Percentiles rank a stretch among this genome's conserved stretches.
These are phyloP conservation scores for Cladosporium sp. DNA, from an alignment of 2,329 filamentous ascomycete genomes.

Conservation along the genomic window DNA sequence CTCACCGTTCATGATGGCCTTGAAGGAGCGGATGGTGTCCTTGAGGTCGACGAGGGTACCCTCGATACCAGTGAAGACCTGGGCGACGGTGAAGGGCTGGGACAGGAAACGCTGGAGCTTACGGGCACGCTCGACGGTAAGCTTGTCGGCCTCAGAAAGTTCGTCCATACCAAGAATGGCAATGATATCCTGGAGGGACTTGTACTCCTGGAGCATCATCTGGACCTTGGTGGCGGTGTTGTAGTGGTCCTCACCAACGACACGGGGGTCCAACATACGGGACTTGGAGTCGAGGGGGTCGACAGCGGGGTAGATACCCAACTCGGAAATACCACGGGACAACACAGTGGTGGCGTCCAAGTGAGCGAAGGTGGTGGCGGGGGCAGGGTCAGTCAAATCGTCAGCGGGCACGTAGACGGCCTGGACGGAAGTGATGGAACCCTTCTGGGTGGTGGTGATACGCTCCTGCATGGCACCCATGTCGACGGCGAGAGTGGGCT, in stretches of 20 bases:
- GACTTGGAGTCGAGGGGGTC: constrained; percentile 99
- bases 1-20: constrained; percentile 92
- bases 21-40: constrained; percentile 97
- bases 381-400: constrained; percentile 99
- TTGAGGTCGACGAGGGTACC: constrained; percentile 96
- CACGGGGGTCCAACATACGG: constrained; percentile 98
- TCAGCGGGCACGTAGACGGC: constrained; percentile 99
- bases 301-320: constrained; percentile 99
- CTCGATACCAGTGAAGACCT: constrained; percentile 90
- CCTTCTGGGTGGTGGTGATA: constrained; percentile 99
- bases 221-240: constrained; percentile 88
- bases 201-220: constrained; percentile 99
- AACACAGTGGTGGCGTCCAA: constrained; percentile 99
- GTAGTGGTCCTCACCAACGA: constrained; percentile 98
- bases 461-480: constrained; percentile 99
- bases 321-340: constrained; percentile 99
- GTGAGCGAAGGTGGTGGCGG: constrained; percentile 98
- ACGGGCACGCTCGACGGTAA: constrained; percentile 99
- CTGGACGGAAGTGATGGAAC: constrained; percentile 99
- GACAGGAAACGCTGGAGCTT: constrained; percentile 99
- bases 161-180: constrained; percentile 99
- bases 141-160: constrained; percentile 97
- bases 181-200: constrained; percentile 98
- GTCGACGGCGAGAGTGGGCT: constrained; percentile 95
- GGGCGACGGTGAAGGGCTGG: constrained; percentile 92